Conservation (phyloP, 2,329 filamentous ascomycete genomes). For the Arthrobotrys conoides region DNA sequence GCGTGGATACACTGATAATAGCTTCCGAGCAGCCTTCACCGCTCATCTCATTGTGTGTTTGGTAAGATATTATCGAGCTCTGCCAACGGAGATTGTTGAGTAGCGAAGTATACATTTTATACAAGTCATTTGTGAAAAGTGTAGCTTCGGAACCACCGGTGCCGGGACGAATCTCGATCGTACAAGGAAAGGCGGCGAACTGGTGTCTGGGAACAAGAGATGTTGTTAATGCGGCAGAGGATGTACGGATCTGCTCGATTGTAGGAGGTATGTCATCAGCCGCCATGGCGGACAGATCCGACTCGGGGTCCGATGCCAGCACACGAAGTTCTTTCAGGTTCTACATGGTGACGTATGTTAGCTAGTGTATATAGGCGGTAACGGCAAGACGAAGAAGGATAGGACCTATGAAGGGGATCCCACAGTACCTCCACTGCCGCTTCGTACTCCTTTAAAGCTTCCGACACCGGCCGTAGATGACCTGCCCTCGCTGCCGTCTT, state of each 20-base stretch:
- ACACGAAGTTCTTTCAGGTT: conserved; percentile 79
- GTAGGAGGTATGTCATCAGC: conserved; percentile 80
- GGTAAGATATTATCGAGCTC: conserved; percentile 61
- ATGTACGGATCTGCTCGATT: conserved; percentile 73
- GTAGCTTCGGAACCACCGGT: conserved; percentile 92
- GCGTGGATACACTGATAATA: conserved; percentile 83
- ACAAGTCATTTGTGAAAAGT: conserved; percentile 87
- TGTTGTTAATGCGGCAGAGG: conserved; percentile 79
- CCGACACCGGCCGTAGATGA: conserved; percentile 74
- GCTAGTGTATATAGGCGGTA: neutral
- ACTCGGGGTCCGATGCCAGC: conserved; percentile 79
- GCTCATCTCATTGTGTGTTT: conserved; percentile 74
- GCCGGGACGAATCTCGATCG: conserved; percentile 91
- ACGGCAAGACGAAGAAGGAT: neutral
- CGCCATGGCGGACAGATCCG: conserved; percentile 74
- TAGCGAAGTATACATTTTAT: conserved; percentile 89
- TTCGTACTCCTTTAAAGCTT: conserved; percentile 75
- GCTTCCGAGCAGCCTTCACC: conserved; percentile 81
- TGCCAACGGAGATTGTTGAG: conserved; percentile 72
- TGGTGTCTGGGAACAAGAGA: conserved; percentile 89
- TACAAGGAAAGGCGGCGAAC: conserved; percentile 88
- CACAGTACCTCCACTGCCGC: conserved; percentile 70
- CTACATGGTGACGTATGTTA: conserved; percentile 64
- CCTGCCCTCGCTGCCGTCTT: conserved; percentile 74
- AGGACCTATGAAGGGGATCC: conserved; percentile 67